Evolutionary conservation across 139 green algal genomes (phyloP).

Genomic region (Desmodesmus armatus): DNA sequence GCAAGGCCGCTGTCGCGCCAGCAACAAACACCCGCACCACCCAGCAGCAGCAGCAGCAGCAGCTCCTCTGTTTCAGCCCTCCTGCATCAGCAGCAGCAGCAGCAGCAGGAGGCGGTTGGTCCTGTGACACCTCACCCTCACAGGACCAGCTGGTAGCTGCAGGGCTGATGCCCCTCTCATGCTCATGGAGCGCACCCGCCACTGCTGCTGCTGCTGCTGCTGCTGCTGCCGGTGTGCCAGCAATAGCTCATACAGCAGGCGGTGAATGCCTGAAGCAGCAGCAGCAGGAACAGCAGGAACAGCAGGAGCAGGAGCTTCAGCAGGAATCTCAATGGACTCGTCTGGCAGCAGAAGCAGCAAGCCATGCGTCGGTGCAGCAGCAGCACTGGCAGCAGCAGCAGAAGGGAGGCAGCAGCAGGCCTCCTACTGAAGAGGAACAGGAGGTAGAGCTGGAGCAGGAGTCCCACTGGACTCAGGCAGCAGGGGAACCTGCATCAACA

Average conservation of each 20-base stretch:
- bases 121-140: too few species aligned
- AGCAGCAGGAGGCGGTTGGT: too few species aligned
- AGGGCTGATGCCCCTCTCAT: conserved; percentile 3
- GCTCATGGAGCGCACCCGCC: neutral
- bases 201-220: conserved; percentile 20
- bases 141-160: conserved; percentile 10
- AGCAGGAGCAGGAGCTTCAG: neutral
- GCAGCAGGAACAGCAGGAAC: conserved; percentile 23
- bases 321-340: neutral
- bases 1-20: too few species aligned
- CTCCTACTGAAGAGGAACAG: too few species aligned
- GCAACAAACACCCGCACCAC: too few species aligned
- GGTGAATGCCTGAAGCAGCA: neutral
- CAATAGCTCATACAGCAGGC: conserved; percentile 26
- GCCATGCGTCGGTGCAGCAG: neutral
- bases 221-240: neutral
- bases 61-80: too few species aligned
- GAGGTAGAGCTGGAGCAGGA: too few species aligned
- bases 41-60: neutral
- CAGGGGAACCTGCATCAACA: neutral
- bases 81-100: too few species aligned
- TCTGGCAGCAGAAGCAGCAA: neutral
- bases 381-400: neutral
- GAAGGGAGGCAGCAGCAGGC: neutral
- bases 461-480: too few species aligned